Evolutionary conservation across 2,329 filamentous ascomycete genomes (phyloP).

Genomic region (Fusarium virguliforme): DNA sequence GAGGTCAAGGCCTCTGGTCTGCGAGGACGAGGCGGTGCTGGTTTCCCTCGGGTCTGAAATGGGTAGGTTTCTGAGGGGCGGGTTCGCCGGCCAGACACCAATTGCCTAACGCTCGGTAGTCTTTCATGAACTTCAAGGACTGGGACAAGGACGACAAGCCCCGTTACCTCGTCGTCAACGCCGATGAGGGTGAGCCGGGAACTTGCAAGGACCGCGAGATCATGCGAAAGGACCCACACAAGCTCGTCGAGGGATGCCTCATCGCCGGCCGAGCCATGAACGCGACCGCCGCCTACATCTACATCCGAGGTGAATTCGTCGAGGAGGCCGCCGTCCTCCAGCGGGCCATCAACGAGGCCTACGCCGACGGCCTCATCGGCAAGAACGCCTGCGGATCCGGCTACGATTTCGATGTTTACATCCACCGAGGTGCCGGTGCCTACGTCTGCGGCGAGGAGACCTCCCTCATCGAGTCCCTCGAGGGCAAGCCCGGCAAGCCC

Average conservation of each 20-base stretch:
- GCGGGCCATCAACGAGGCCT: conserved; percentile 97
- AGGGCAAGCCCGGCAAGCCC: conserved; percentile 98
- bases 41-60: conserved; percentile 99
- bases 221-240: conserved; percentile 99
- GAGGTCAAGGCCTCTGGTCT: conserved; percentile 98
- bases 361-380: conserved; percentile 93
- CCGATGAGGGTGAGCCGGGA: conserved; percentile 97
- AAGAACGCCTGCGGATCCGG: conserved; percentile 98
- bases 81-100: conserved; percentile 41
- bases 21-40: conserved; percentile 95
- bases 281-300: conserved; percentile 98
- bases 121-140: conserved; percentile 99
- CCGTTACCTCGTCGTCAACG: conserved; percentile 97
- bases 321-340: conserved; percentile 95
- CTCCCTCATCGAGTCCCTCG: conserved; percentile 96
- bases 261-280: conserved; percentile 99
- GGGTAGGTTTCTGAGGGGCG: conserved; percentile 73
- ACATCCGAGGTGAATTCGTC: conserved; percentile 98
- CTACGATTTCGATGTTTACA: conserved; percentile 97
- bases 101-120: conserved; percentile 68
- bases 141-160: conserved; percentile 99
- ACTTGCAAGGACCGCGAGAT: conserved; percentile 99
- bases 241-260: conserved; percentile 97
- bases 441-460: conserved; percentile 99
- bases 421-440: conserved; percentile 96